Evolutionary conservation across 805 yeast genomes (phyloP), one percentile per base, ranked within the genome.

Genomic region (Torulaspora maleeae): DNA sequence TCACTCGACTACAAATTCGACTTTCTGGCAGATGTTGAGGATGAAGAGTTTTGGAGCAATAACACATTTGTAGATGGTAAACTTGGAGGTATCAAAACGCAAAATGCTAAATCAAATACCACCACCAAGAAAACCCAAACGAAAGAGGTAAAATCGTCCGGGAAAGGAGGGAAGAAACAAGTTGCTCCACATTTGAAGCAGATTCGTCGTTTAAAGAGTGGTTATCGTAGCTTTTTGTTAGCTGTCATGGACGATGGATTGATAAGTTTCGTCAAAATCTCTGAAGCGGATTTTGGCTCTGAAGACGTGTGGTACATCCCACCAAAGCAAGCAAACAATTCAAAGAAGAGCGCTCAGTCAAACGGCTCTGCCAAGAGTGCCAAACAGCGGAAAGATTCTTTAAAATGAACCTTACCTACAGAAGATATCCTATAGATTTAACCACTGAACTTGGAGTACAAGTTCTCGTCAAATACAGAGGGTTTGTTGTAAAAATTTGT

Each of bases 231-330:
- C 20, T 66, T 83, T 5, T 64, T 86, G 3, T 35, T 70, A n/a
- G 95, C 95, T 0, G 69, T 83, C 1, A 78, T 87, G 5, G 93
- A 86, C 59, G 73, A 78, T 53, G 95, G 96, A 0, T 71, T 86
- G 4, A 74, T 86, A 13, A 84, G 82, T 56, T 86, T 83, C 56
- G 69, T 79, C n/a, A 69, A 68, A 36, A 53, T 81, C 15, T 60
- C 76, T 5, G 77, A 76, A 50, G 73, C 77, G 5, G 76, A 75
- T 50, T 80, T 81, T 46, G 63, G 63, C 8, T 50, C 60, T 12
- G 69, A 66, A 47, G 56, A 64, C 36, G 64, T 67, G 3, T 66
- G 65, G 66, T 66, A 55, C 50, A 48, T 41, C 2, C 57, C 67
- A 3, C 32, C 47, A 12, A 38, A 39, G 13, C 17, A 24, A 17